Evolutionary conservation across 2,329 filamentous ascomycete genomes (phyloP).

Genomic region (Paraphoma chrysanthemicola): DNA sequence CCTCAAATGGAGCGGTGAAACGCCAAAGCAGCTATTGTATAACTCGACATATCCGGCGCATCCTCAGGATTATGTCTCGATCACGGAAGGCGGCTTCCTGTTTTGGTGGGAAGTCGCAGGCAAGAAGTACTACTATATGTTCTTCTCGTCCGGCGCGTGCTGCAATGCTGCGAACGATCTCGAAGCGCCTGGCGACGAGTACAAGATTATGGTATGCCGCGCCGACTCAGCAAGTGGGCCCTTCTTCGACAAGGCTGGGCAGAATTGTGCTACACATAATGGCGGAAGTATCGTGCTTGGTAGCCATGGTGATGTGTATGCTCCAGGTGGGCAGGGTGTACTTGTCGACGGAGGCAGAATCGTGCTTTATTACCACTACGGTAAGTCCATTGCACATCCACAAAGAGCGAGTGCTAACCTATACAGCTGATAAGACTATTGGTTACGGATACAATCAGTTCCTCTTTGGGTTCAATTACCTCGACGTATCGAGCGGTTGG

Average conservation of each 20-base stretch:
- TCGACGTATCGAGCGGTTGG: conserved; percentile 11
- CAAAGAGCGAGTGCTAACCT: not conserved
- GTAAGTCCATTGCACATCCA: not conserved
- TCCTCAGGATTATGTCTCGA: conserved; percentile 23
- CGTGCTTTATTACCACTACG: conserved; percentile 39
- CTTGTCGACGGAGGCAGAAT: conserved; percentile 22
- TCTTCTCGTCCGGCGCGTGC: conserved; percentile 66
- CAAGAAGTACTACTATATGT: conserved; percentile 64
- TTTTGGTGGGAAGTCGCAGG: not conserved
- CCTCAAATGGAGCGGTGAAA: conserved; percentile 8
- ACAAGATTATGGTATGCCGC: conserved; percentile 68
- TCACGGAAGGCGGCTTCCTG: conserved; percentile 57
- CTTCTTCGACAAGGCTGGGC: conserved; percentile 52
- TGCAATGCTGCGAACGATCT: conserved; percentile 60
- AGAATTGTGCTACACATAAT: conserved; percentile 53
- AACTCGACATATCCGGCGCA: conserved; percentile 9
- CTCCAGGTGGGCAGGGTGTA: conserved; percentile 42
- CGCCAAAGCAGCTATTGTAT: conserved; percentile 5
- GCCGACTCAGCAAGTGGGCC: conserved; percentile 57
- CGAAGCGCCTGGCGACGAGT: conserved; percentile 64
- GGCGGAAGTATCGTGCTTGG: conserved; percentile 67
- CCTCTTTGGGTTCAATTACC: conserved; percentile 13
- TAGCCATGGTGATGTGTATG: conserved; percentile 57
- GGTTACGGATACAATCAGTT: conserved; percentile 8
- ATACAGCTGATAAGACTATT: not conserved